A percentile compares a stretch with the other conserved stretches of the same genome.
Conservation (phyloP, 148 eudicot genomes). For the Nyssa sinensis region DNA sequence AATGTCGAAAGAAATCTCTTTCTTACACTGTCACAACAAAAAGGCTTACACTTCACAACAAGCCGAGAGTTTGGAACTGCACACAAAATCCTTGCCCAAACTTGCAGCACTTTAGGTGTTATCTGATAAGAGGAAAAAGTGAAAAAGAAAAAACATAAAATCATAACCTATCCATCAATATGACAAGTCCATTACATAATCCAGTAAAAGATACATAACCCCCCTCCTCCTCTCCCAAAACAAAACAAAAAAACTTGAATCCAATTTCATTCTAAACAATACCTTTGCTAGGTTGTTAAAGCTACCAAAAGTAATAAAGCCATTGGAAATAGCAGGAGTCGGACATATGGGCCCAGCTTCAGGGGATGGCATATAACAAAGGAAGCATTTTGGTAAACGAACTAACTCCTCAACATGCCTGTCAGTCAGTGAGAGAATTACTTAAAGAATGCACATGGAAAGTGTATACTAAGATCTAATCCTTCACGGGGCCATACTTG, state of each 20-base stretch:
- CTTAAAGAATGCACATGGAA: background rate
- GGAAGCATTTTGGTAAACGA: slow-evolving; percentile 79
- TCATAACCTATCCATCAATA: background rate
- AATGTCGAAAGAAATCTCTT: slow-evolving; percentile 77
- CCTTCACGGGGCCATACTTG: background rate
- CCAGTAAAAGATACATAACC: background rate
- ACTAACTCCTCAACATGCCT: slow-evolving; percentile 97
- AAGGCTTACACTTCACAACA: slow-evolving; percentile 96
- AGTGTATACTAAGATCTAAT: background rate
- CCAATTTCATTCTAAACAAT: slow-evolving; percentile 3
- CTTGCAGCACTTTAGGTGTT: slow-evolving; percentile 91
- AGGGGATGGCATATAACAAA: slow-evolving; percentile 96
- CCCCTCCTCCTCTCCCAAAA: too few species aligned
- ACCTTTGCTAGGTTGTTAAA: slow-evolving; percentile 99
- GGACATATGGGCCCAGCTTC: slow-evolving; percentile 84
- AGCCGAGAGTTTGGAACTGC: slow-evolving; percentile 94
- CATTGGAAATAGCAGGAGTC: slow-evolving; percentile 87
- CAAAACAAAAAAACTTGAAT: too few species aligned
- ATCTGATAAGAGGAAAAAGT: slow-evolving; percentile 46
- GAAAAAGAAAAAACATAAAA: slow-evolving; percentile 1
- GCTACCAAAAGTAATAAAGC: slow-evolving; percentile 93
- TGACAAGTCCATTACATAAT: background rate
- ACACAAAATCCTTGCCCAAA: slow-evolving; percentile 92
- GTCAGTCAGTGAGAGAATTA: slow-evolving; percentile 20
- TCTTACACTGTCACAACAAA: slow-evolving; percentile 84